Base-by-base conservation (phyloP, 2,329 filamentous ascomycete species). In the Fusarium multiceps region DNA sequence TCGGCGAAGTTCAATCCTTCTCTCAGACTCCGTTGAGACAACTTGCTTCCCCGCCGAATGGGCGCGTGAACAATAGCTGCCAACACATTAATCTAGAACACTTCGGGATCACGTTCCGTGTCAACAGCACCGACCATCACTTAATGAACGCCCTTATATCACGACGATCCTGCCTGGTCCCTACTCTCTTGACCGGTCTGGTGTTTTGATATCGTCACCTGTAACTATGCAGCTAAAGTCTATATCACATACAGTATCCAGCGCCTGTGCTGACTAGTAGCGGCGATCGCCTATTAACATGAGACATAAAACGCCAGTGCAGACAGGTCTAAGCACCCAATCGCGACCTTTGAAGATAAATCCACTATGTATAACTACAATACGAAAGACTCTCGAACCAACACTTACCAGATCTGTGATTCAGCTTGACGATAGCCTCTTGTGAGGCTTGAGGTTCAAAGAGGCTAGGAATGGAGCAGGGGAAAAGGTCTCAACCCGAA, bases 401-500 rank as follows among this genome's bases (percentile, higher is more conserved):
- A 21, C 20, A 27, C 20, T n/a, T n/a, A 18, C 45, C 7, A 32
- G 32, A 41, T 34, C 51, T n/a, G 53, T 53, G 55, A 42, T 42
- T 37, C 34, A 37, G 51, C 25, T 46, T 48, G 30, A 14, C 25
- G 32, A 28, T 28, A 23, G 30, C 41, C 49, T 34, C 23, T 20
- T 27, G 48, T 37, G 53, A 69, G 20, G 46, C 25, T 30, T 63
- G 41, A 34, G 25, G 43, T 48, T 43, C 14, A 20, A 43, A 43
- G 13, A 47, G 21, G 23, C 28, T 62, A 20, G 41, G 49, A 30
- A 55, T 21, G 32, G 45, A 45, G 43, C 42, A 34, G 56, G 56
- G 45, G 41, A 63, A 67, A 47, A 28, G 42, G 53, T 59, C 63
- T 70, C 66, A 69, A 63, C 30, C 47, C 61, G 51, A 63, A 62